Conservation (phyloP, 257 asterid genomes). For the Nicotiana undulata region DNA sequence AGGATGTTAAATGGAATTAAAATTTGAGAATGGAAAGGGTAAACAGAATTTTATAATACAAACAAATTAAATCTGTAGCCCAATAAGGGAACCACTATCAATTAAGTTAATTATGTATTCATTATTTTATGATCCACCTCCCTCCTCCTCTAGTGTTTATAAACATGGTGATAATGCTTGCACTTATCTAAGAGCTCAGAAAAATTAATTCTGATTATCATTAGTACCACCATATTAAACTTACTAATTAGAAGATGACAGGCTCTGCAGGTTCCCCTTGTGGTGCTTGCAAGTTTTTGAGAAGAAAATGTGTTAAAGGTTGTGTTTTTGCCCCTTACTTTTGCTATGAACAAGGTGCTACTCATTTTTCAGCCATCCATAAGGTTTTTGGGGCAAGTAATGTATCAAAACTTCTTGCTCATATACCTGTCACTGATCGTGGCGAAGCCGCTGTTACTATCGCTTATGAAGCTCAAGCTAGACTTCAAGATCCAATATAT, state of each 20-base stretch:
- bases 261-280: conserved; percentile 68
- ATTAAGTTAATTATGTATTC: conserved; percentile 43
- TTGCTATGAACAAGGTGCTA: conserved; percentile 39
- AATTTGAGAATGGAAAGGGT: conserved; percentile 24
- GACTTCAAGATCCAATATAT: conserved; percentile 46
- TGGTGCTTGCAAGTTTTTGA: conserved; percentile 46
- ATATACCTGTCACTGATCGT: conserved; percentile 33
- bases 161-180: conserved; percentile 24
- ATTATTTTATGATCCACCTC: conserved; percentile 36
- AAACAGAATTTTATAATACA: conserved; percentile 20
- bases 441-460: conserved; percentile 38
- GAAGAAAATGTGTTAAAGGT: conserved; percentile 41
- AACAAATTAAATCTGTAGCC: conserved; percentile 39
- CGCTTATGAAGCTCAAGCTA: conserved; percentile 44
- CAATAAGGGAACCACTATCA: conserved; percentile 66
- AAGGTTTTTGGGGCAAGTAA: conserved; percentile 54
- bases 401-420: conserved; percentile 40
- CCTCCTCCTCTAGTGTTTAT: conserved; percentile 35
- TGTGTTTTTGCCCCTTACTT: conserved; percentile 47
- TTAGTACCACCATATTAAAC: background rate
- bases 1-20: conserved; percentile 46
- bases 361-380: conserved; percentile 38
- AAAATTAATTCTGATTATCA: background rate
- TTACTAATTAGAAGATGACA: conserved; percentile 30
- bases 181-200: conserved; percentile 11